Evolutionary conservation across 2,329 filamentous ascomycete species (phyloP).

Genomic region (Alternaria dauci): DNA sequence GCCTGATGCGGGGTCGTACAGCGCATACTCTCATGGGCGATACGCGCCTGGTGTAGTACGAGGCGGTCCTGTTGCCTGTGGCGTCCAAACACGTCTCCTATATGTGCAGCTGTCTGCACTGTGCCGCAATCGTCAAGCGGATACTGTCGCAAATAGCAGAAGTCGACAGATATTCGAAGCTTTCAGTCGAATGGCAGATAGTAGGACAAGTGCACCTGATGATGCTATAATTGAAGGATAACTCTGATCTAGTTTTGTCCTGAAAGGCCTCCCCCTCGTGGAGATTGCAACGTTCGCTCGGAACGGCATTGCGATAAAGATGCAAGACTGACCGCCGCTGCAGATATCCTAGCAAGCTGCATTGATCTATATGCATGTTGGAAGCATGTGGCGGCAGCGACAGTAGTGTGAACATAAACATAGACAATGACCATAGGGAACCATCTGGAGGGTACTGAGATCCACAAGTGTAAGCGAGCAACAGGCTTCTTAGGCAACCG

Average conservation of each 20-base stretch:
- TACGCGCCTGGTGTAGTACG: constrained; percentile 2
- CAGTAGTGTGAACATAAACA: background rate
- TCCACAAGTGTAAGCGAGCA: constrained; percentile 13
- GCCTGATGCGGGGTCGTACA: constrained; percentile 16
- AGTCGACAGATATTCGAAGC: background rate
- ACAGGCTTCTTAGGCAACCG: constrained; percentile 13
- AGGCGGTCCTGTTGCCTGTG: background rate
- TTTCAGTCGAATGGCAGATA: background rate
- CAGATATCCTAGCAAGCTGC: background rate
- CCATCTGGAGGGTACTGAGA: background rate
- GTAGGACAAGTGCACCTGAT: background rate
- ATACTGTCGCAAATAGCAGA: background rate
- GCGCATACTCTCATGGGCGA: background rate
- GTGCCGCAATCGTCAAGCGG: background rate
- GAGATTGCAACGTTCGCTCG: background rate
- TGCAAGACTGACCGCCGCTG: background rate
- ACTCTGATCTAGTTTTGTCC: background rate
- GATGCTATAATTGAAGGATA: background rate
- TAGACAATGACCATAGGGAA: background rate
- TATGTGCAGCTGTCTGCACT: constrained; percentile 1
- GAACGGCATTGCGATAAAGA: background rate
- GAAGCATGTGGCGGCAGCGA: background rate
- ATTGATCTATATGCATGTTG: background rate
- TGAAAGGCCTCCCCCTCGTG: background rate
- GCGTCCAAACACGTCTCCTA: constrained; percentile 2